phyloP scores from a whole-genome alignment of 2,329 filamentous ascomycete genomes.

The Botrytis galanthina region DNA sequence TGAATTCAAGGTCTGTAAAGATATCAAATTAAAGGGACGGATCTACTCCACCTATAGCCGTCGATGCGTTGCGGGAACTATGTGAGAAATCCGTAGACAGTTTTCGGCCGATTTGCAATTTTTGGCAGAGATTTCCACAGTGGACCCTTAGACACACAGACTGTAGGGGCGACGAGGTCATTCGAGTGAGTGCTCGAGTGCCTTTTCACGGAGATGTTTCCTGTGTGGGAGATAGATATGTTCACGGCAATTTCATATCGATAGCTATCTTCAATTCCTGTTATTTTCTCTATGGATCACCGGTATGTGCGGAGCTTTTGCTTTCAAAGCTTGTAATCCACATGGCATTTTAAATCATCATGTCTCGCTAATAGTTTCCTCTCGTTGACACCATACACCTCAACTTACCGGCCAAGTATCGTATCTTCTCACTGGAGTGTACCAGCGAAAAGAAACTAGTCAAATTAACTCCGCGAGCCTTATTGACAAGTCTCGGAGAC shows the following conservation, averaged over 20 bases:
- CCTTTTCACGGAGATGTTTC: not conserved
- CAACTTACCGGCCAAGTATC: not conserved
- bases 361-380: not conserved
- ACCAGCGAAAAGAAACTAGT: not conserved
- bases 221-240: not conserved
- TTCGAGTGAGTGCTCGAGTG: conserved; percentile 8
- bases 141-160: conserved; percentile 12
- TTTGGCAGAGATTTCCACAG: not conserved
- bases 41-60: not conserved
- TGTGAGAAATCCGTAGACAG: not conserved
- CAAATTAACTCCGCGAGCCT: not conserved
- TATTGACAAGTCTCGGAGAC: not conserved
- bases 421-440: not conserved
- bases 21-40: not conserved
- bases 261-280: not conserved
- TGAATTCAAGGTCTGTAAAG: not conserved
- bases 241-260: not conserved
- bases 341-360: not conserved
- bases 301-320: not conserved
- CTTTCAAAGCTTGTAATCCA: not conserved
- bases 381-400: not conserved
- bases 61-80: not conserved
- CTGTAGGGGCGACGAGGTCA: not conserved
- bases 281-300: not conserved
- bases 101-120: not conserved